Evolutionary conservation across 139 green algal genomes (phyloP).

Genomic region (Edaphochlamys debaryana): DNA sequence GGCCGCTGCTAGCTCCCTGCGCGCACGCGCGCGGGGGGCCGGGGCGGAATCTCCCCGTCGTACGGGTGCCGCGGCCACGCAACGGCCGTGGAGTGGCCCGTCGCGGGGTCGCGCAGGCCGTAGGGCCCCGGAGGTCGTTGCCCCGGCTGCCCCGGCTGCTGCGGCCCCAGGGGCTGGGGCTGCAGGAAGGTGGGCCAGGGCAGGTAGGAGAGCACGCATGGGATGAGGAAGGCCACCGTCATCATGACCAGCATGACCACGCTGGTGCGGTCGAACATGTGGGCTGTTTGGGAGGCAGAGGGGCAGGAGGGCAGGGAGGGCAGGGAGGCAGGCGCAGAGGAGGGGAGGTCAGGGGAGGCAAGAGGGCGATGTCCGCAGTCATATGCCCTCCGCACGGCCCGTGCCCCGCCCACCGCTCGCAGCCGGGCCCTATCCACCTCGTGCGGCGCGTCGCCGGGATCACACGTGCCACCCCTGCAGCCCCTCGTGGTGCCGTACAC

Average conservation of each 20-base stretch:
- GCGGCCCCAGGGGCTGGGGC: neutral
- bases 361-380: no score
- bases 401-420: no score
- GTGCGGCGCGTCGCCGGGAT: no score
- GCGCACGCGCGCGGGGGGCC: slow-evolving; percentile 6
- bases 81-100: neutral
- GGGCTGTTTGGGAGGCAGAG: slow-evolving; percentile 18
- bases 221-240: slow-evolving; percentile 61
- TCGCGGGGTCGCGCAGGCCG: neutral
- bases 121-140: no score
- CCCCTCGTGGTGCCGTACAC: no score
- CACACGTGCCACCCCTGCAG: no score
- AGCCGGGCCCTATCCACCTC: no score
- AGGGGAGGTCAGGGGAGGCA: neutral
- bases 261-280: slow-evolving; percentile 61
- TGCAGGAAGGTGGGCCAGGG: slow-evolving; percentile 36
- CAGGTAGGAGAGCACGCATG: slow-evolving; percentile 56
- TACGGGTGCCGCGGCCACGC: slow-evolving; percentile 34
- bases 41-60: slow-evolving; percentile 21
- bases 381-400: no score
- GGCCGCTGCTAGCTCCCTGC: no score
- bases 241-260: slow-evolving; percentile 65
- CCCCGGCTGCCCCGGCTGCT: neutral
- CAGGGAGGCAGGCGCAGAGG: neutral
- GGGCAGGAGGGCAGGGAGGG: neutral